Evolutionary conservation across 495 filamentous ascomycete species (phyloP).

Genomic region (Neurospora sp.): DNA sequence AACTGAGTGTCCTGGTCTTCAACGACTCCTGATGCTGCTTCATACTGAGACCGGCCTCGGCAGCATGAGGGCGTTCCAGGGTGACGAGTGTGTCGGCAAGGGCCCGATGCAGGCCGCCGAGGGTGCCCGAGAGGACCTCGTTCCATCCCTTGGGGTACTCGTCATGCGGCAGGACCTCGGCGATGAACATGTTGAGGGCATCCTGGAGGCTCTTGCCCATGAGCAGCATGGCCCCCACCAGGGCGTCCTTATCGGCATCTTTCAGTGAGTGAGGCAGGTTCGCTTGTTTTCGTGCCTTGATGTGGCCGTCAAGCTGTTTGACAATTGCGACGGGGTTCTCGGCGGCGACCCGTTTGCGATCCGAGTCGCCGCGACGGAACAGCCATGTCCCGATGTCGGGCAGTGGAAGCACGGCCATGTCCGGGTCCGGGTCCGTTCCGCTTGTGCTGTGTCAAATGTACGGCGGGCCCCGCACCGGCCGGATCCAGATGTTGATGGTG

Average conservation of each 20-base stretch:
- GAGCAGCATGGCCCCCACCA: conserved; percentile 20
- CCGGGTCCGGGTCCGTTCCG: background rate
- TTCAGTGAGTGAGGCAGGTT: conserved; percentile 9
- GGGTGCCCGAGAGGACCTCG: conserved; percentile 20
- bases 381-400: conserved; percentile 18
- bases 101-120: conserved; percentile 14
- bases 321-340: conserved; percentile 16
- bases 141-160: conserved; percentile 17
- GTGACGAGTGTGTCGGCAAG: conserved; percentile 8
- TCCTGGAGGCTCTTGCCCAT: conserved; percentile 18
- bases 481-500: background rate
- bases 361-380: conserved; percentile 14
- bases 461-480: background rate
- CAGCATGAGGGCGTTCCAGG: background rate
- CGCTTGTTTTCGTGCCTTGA: conserved; percentile 11
- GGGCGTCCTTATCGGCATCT: conserved; percentile 17
- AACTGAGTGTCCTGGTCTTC: background rate
- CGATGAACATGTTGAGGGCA: conserved; percentile 16
- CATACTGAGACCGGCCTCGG: background rate
- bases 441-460: too few species aligned
- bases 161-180: conserved; percentile 18
- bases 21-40: background rate
- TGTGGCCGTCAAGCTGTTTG: conserved; percentile 14
- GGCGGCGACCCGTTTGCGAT: conserved; percentile 1
- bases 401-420: conserved; percentile 12